Evolutionary conservation across 108 stramenopile genomes (phyloP), one percentile per base, ranked within the genome.

Genomic region (Schizochytrium sp.): DNA sequence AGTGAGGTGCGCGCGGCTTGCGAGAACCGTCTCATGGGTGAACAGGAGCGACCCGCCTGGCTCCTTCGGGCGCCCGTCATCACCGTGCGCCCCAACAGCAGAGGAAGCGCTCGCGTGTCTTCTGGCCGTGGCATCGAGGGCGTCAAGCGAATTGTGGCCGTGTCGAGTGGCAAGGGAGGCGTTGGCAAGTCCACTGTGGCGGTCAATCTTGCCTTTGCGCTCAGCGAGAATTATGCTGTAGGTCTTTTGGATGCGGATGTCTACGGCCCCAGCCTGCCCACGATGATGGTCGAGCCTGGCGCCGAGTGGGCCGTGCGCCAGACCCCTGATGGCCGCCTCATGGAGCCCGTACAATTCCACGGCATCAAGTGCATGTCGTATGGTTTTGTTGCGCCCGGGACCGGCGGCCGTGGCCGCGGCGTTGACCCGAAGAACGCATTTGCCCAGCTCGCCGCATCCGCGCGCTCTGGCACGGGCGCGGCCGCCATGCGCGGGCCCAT

Each of bases 121-220:
- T 21, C 48, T 12, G 48, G 48, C 76, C n/a, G 28, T 0, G 76
- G 76, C 29, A 53, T 90, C 19, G 59, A 58, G 23, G 48, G 58
- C 19, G 87, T 90, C 51, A 25, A 59, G n/a, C 87, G 28, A 2
- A 45, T 93, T 12, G 88, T 93, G n/a, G 91, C 89, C 72, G 92
- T 92, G 10, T 89, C 92, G 58, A 92, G 60, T 71, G 93, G 91
- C 90, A 94, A 92, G 92, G 99, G 99, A 41, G 99, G 99, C 6
- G 99, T 99, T 8, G 99, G 99, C 58, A 99, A 99, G 89, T 97
- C 96, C 44, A 99, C 99, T 5, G 94, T 98, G 29, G 97, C 98
- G 5, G 95, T 96, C 51, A 98, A 99, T 90, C 95, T 99, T 18
- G 99, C 99, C n/a, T 98, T 95, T 89, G 96, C 97, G 88, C 94